Evolutionary conservation across 139 green algal genomes (phyloP).

Genomic region (Auxenochlorella pyrenoidosa): DNA sequence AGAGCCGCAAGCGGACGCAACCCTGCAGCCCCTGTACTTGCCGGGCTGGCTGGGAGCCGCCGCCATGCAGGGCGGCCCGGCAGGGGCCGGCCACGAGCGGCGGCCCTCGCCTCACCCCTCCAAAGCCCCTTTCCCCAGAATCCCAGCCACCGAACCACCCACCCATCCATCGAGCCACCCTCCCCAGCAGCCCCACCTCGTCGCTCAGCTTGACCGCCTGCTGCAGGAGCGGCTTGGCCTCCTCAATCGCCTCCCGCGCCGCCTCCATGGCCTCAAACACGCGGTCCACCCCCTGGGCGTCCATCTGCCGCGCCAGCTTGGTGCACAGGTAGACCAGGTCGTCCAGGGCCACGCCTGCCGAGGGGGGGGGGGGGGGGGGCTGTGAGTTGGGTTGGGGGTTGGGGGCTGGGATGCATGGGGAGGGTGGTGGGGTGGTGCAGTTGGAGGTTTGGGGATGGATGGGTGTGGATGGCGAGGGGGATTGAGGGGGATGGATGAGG

Average conservation of each 20-base stretch:
- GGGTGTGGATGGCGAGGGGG: no score
- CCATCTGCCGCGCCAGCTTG: conserved; percentile 91
- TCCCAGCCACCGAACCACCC: no score
- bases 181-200: conserved; percentile 57
- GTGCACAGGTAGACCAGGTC: conserved; percentile 95
- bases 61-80: background rate
- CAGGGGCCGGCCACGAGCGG: background rate
- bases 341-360: conserved; percentile 90
- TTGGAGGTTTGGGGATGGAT: no score
- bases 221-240: conserved; percentile 77
- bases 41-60: background rate
- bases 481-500: no score
- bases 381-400: background rate
- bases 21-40: background rate
- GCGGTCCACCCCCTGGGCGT: conserved; percentile 52
- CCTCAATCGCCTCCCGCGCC: conserved; percentile 72
- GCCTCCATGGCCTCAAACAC: conserved; percentile 89
- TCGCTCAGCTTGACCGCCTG: conserved; percentile 64
- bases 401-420: background rate
- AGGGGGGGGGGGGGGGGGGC: no score
- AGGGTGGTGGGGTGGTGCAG: no score
- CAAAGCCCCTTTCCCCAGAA: no score
- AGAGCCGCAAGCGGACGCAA: background rate
- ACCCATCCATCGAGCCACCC: no score
- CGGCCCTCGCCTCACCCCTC: no score